A percentile compares a stretch with the other conserved stretches of the same genome.
These are phyloP conservation scores for Penicillium longicatenatum DNA, from an alignment of 495 filamentous ascomycete genomes.

Conservation along the genomic window DNA sequence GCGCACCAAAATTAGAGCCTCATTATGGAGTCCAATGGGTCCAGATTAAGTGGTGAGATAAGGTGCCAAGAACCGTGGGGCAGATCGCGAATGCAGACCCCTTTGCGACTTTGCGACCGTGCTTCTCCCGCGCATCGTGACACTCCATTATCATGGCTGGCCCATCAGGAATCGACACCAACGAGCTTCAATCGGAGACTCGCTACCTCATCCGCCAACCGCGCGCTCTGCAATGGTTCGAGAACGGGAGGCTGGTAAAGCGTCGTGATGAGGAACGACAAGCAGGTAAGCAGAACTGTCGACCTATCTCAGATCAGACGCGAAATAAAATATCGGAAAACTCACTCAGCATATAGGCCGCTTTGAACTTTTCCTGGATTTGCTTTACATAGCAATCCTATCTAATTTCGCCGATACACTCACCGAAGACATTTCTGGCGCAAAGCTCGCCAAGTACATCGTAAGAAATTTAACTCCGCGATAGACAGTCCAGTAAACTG, in stretches of 20 bases:
- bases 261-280: conserved; percentile 38
- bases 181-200: conserved; percentile 21
- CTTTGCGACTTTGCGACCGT: background rate
- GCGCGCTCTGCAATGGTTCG: conserved; percentile 44
- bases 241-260: conserved; percentile 35
- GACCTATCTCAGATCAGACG: background rate
- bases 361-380: conserved; percentile 53
- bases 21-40: background rate
- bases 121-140: background rate
- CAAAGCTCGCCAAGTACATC: conserved; percentile 47
- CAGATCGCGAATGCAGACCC: background rate
- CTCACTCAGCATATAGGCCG: conserved; percentile 27
- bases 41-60: background rate
- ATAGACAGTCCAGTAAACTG: background rate
- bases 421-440: conserved; percentile 44
- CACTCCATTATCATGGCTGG: background rate
- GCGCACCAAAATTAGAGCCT: background rate
- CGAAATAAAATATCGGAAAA: background rate
- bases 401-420: conserved; percentile 48
- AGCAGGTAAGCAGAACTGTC: conserved; percentile 24
- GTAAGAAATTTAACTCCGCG: conserved; percentile 17
- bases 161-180: conserved; percentile 15
- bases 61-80: conserved; percentile 5
- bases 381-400: conserved; percentile 49
- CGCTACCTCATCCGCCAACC: conserved; percentile 40